phyloP scores from a whole-genome alignment of 768 basidiomycete species.

The Sistotremastrum niveocremeum region DNA sequence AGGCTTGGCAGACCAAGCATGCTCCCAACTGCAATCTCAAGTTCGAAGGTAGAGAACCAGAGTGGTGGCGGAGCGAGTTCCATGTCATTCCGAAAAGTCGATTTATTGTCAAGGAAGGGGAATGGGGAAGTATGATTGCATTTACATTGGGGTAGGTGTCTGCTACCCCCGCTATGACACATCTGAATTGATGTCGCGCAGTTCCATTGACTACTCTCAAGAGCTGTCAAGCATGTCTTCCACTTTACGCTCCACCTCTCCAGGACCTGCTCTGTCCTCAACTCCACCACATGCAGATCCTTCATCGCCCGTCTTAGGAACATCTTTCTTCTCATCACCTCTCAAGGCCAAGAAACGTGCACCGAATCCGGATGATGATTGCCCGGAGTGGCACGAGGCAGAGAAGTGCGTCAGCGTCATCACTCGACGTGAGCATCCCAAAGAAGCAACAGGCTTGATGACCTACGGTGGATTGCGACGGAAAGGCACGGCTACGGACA shows the following conservation, averaged over 20 bases:
- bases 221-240: conserved; percentile 21
- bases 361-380: conserved; percentile 50
- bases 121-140: conserved; percentile 70
- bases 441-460: conserved; percentile 42
- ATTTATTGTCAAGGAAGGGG: conserved; percentile 52
- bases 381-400: conserved; percentile 42
- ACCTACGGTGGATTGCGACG: no score
- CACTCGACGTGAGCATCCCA: conserved; percentile 47
- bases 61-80: conserved; percentile 49
- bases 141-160: conserved; percentile 50
- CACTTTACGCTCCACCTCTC: not conserved
- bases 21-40: conserved; percentile 14
- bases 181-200: conserved; percentile 12
- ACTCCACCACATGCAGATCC: no score
- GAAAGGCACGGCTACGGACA: no score
- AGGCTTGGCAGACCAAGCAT: conserved; percentile 57
- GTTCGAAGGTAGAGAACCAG: conserved; percentile 32
- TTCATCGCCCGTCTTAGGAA: no score
- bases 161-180: not conserved
- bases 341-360: conserved; percentile 14
- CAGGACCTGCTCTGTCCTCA: not conserved
- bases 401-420: conserved; percentile 50
- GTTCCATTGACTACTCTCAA: conserved; percentile 44
- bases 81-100: conserved; percentile 57
- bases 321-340: conserved; percentile 1